A percentile compares a stretch with the other conserved stretches of the same genome.
Evolutionary conservation across 768 basidiomycete genomes (phyloP).

Genomic region (Roridomyces roridus): DNA sequence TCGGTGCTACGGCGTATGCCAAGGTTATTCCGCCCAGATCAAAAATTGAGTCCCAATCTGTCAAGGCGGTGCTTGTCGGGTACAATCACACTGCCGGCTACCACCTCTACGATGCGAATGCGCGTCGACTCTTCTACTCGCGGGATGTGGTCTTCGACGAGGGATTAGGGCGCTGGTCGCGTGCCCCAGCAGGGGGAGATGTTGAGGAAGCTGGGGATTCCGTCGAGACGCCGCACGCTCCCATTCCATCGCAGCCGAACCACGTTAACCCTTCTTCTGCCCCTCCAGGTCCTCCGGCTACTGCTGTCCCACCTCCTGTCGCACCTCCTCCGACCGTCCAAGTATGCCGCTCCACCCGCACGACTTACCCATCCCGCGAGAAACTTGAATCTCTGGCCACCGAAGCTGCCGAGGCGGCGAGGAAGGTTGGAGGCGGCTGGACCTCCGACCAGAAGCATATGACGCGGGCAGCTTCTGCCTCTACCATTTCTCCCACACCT

Average conservation of each 20-base stretch:
- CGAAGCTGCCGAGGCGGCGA: too few relatives aligned
- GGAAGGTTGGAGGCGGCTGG: too few relatives aligned
- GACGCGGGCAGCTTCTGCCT: not conserved
- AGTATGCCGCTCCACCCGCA: too few relatives aligned
- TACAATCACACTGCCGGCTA: conserved; percentile 28
- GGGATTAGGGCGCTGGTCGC: conserved; percentile 15
- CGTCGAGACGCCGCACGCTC: too few relatives aligned
- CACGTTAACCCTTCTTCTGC: too few relatives aligned
- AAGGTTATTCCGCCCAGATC: conserved; percentile 27
- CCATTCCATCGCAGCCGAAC: too few relatives aligned
- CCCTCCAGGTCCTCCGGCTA: too few relatives aligned
- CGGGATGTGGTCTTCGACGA: conserved; percentile 34
- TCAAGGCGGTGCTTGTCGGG: conserved; percentile 28
- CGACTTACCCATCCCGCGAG: too few relatives aligned
- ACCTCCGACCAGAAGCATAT: too few relatives aligned
- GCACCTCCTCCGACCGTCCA: too few relatives aligned
- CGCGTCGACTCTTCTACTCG: conserved; percentile 20
- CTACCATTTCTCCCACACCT: not conserved
- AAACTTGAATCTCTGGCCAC: too few relatives aligned
- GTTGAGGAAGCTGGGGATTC: not conserved
- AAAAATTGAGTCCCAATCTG: conserved; percentile 12
- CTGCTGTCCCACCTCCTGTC: too few relatives aligned
- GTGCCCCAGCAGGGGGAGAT: conserved; percentile 1
- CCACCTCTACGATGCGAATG: conserved; percentile 19
- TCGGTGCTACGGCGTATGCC: conserved; percentile 37